Evolutionary conservation across 176 grass and related monocot species (phyloP).

Genomic region (Aegilops bicornis): DNA sequence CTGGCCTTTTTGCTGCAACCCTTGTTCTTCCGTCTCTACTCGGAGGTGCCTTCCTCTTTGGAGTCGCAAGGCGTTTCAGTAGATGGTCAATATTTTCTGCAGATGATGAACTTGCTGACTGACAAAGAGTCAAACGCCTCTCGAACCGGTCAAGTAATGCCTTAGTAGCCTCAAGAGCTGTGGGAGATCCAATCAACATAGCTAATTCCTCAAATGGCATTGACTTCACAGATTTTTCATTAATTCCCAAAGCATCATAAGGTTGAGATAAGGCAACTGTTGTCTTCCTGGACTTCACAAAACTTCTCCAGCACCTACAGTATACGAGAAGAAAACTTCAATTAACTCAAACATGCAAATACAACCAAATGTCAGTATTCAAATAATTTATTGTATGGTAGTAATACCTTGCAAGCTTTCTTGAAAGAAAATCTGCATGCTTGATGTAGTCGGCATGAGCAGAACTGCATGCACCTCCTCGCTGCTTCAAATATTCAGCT

Average conservation of each 20-base stretch:
- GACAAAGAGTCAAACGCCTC: constrained; percentile 45
- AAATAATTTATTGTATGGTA: not conserved
- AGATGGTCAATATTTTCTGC: constrained; percentile 84
- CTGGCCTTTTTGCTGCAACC: constrained; percentile 38
- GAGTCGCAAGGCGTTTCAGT: constrained; percentile 80
- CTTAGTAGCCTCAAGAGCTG: constrained; percentile 59
- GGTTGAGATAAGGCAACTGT: constrained; percentile 59
- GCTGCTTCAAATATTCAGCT: constrained; percentile 68
- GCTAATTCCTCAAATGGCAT: constrained; percentile 95
- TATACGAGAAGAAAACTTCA: not conserved
- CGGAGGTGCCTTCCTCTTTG: constrained; percentile 56
- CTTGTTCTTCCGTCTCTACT: constrained; percentile 42
- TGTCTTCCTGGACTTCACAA: constrained; percentile 74
- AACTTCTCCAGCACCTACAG: constrained; percentile 79
- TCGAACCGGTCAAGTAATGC: constrained; percentile 79
- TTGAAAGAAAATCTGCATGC: constrained; percentile 72
- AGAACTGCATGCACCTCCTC: constrained; percentile 63
- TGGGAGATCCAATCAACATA: constrained; percentile 66
- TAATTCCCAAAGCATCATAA: constrained; percentile 68
- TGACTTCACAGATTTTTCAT: constrained; percentile 68
- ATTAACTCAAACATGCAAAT: not conserved
- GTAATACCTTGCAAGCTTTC: constrained; percentile 67
- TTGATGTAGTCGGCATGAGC: constrained; percentile 51
- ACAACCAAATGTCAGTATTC: not conserved
- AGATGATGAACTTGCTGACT: constrained; percentile 39